Evolutionary conservation across 1,284 basidiomycete genomes (phyloP).

Genomic region (Hypsizygus ulmarius): DNA sequence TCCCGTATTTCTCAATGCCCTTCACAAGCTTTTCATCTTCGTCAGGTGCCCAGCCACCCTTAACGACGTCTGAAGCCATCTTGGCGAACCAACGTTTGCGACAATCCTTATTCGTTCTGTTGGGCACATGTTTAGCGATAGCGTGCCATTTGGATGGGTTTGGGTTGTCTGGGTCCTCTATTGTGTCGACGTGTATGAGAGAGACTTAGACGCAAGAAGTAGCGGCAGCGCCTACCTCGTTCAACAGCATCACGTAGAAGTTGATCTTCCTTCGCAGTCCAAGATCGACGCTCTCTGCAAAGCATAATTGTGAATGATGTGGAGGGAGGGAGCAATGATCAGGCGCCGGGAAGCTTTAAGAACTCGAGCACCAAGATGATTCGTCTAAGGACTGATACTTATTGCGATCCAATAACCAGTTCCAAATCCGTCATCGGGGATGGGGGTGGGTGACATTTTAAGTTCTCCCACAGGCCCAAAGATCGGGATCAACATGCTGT

Average conservation of each 20-base stretch:
- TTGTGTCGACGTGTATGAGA: constrained; percentile 12
- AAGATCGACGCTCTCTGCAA: constrained; percentile 51
- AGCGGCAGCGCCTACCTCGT: constrained; percentile 35
- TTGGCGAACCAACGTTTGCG: constrained; percentile 60
- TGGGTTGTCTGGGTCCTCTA: constrained; percentile 52
- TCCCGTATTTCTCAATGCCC: constrained; percentile 53
- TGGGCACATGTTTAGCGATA: constrained; percentile 57
- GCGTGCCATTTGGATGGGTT: constrained; percentile 59
- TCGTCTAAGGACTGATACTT: constrained; percentile 26
- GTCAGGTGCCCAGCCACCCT: constrained; percentile 56
- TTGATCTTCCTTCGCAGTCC: constrained; percentile 55
- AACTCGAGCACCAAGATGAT: constrained; percentile 29
- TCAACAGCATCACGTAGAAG: constrained; percentile 51
- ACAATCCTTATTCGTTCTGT: constrained; percentile 59
- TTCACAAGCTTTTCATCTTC: constrained; percentile 53
- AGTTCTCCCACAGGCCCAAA: constrained; percentile 27
- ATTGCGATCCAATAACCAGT: constrained; percentile 14
- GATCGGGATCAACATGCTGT: constrained; percentile 36
- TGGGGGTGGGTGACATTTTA: constrained; percentile 31
- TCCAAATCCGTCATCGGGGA: constrained; percentile 27
- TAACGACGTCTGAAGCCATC: constrained; percentile 57
- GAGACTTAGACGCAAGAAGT: constrained; percentile 6
- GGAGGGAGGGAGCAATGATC: constrained; percentile 18
- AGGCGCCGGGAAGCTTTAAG: constrained; percentile 24
- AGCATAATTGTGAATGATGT: constrained; percentile 27